These are phyloP conservation scores for Pseudogymnoascus sp. DNA, from an alignment of 2,329 filamentous ascomycete species.

Conservation along the genomic window DNA sequence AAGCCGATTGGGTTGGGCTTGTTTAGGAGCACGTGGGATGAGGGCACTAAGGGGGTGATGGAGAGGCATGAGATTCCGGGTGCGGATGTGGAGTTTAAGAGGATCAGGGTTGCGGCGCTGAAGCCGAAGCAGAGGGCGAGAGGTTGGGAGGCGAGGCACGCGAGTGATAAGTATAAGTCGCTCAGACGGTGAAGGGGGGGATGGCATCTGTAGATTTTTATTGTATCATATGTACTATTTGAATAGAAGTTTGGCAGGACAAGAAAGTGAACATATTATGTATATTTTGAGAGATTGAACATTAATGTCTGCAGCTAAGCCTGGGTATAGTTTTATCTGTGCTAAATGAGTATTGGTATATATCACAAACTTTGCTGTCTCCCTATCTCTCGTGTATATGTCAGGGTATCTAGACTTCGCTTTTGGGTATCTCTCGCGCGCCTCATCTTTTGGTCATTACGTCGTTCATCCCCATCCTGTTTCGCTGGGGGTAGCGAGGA, in stretches of 20 bases:
- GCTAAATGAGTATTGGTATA: not conserved
- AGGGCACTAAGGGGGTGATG: conserved; percentile 82
- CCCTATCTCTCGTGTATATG: not conserved
- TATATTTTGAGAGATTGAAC: not conserved
- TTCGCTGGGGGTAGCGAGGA: not conserved
- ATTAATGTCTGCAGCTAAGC: not conserved
- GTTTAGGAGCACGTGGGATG: conserved; percentile 87
- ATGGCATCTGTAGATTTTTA: not conserved
- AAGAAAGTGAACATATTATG: not conserved
- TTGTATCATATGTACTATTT: conserved; percentile 10
- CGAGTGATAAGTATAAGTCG: conserved; percentile 55
- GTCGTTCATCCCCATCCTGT: not conserved
- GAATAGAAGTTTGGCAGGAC: not conserved
- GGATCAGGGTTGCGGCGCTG: conserved; percentile 62
- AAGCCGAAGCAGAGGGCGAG: conserved; percentile 52
- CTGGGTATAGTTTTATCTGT: not conserved
- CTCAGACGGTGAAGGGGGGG: conserved; percentile 27
- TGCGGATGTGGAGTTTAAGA: conserved; percentile 75
- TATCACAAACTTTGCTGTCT: not conserved
- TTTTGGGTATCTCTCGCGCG: not conserved
- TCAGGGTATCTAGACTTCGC: not conserved
- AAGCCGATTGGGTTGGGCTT: conserved; percentile 72
- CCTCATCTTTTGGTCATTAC: not conserved
- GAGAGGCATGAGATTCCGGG: conserved; percentile 64
- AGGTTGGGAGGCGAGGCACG: conserved; percentile 58